Conservation (phyloP, 768 basidiomycete species). For the Suillus decipiens region DNA sequence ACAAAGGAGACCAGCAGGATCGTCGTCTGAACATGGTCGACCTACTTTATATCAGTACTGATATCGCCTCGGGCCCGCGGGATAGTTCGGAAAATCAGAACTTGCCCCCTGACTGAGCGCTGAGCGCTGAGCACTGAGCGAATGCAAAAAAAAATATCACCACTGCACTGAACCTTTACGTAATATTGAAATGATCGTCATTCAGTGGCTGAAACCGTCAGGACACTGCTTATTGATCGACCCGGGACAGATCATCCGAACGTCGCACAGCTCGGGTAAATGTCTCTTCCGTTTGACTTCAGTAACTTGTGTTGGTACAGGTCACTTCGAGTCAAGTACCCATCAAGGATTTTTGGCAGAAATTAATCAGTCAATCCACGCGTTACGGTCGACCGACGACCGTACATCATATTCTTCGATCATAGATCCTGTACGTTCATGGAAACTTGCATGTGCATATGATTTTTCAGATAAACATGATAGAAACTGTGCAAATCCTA, state of each 20-base stretch:
- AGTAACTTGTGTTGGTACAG: no score
- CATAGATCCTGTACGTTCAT: not conserved
- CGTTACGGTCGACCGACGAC: no score
- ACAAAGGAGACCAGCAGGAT: not conserved
- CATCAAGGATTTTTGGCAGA: not conserved
- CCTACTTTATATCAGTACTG: not conserved
- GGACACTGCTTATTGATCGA: not conserved
- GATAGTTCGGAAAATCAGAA: not conserved
- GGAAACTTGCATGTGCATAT: not conserved
- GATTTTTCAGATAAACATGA: slow-evolving; percentile 16
- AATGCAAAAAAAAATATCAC: not conserved
- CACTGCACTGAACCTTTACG: not conserved
- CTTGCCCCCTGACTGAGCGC: no score
- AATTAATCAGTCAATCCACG: not conserved
- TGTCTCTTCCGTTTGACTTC: no score
- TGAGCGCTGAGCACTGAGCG: not conserved
- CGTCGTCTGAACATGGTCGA: not conserved
- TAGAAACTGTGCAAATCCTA: slow-evolving; percentile 11
- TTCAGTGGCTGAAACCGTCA: not conserved
- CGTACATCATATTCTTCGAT: no score
- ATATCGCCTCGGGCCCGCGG: not conserved
- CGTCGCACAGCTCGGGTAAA: no score
- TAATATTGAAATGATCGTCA: not conserved
- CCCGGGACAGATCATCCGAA: not conserved
- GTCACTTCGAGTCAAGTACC: no score